phyloP scores from a whole-genome alignment of 2,329 filamentous ascomycete genomes.

The Paraphoma chrysanthemicola region DNA sequence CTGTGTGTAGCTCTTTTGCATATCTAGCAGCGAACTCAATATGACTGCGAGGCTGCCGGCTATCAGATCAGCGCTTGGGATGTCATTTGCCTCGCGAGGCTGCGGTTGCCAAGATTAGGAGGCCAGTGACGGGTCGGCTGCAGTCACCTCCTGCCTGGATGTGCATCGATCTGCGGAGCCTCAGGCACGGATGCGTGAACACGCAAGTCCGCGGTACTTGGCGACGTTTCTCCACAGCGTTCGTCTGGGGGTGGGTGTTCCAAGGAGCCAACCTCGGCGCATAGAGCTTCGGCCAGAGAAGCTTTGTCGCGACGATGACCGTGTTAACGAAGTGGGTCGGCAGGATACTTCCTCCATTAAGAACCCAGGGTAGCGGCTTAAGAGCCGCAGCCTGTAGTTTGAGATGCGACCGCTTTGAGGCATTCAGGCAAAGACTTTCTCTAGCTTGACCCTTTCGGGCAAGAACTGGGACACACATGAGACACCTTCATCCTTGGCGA shows the following conservation, averaged over 20 bases:
- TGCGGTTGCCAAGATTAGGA: constrained; percentile 14
- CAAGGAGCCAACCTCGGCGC: constrained; percentile 25
- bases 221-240: constrained; percentile 33
- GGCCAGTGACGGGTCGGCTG: constrained; percentile 5
- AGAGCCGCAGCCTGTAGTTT: constrained; percentile 22
- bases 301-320: constrained; percentile 37
- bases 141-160: constrained; percentile 14
- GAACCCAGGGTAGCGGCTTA: constrained; percentile 11
- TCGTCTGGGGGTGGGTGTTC: constrained; percentile 20
- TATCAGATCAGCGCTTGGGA: background rate
- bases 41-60: too few relatives aligned
- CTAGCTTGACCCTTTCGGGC: constrained; percentile 22
- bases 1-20: too few relatives aligned
- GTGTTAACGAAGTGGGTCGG: constrained; percentile 32
- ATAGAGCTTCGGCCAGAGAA: constrained; percentile 38
- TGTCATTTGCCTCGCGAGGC: constrained; percentile 14
- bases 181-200: constrained; percentile 21
- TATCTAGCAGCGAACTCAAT: too few relatives aligned
- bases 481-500: constrained; percentile 33
- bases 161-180: constrained; percentile 16
- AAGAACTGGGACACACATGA: constrained; percentile 37
- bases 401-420: constrained; percentile 22
- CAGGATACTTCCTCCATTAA: constrained; percentile 26
- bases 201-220: constrained; percentile 18
- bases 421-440: constrained; percentile 17